Conservation (phyloP, 148 eudicot species). For the Suaeda aralocaspica region DNA sequence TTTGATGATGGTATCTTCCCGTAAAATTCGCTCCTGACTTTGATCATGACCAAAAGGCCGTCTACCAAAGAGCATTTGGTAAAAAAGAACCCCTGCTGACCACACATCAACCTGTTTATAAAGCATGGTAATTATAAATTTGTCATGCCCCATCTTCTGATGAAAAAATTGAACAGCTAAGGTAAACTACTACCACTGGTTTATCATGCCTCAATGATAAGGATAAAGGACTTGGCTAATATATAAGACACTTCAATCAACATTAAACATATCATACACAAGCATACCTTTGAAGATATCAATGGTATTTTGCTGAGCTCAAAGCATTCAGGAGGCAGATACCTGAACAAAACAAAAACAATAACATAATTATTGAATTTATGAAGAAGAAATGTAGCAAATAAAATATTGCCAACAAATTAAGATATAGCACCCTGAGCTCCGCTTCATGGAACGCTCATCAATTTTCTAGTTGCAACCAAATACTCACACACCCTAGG, state of each 20-base stretch:
- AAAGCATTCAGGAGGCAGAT: constrained; percentile 99
- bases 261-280: neutral
- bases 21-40: constrained; percentile 86
- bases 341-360: constrained; percentile 46
- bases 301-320: constrained; percentile 89
- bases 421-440: neutral
- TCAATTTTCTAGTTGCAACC: neutral
- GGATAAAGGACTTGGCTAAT: no score
- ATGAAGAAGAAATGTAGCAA: neutral
- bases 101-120: constrained; percentile 89
- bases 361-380: neutral
- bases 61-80: constrained; percentile 97
- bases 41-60: constrained; percentile 99
- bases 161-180: constrained; percentile 2
- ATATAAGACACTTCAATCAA: no score
- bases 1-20: constrained; percentile 96
- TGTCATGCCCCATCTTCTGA: constrained; percentile 8
- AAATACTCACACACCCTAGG: neutral
- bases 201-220: no score
- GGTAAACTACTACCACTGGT: neutral
- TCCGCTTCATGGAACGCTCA: neutral
- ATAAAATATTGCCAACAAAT: neutral
- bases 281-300: constrained; percentile 84
- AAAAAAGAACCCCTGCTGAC: constrained; percentile 91
- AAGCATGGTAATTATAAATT: constrained; percentile 6